phyloP scores from a whole-genome alignment of 192 early-diverging fungal genomes.

The Martensiomyces pterosporus region DNA sequence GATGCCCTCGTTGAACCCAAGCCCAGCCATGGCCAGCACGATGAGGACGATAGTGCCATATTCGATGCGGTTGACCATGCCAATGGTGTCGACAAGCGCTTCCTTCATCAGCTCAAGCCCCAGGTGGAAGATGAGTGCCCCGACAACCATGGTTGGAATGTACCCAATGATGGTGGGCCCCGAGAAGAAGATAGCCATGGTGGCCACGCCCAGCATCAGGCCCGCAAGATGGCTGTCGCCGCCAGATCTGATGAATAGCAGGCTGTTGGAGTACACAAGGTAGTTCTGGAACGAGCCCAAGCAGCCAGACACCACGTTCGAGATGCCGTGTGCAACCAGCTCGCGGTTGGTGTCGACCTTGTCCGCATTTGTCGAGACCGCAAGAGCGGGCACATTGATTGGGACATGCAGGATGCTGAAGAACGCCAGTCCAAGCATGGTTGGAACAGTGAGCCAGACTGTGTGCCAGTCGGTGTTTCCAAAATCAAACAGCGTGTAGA shows the following conservation, averaged over 20 bases:
- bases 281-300: slow-evolving; percentile 83
- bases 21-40: slow-evolving; percentile 76
- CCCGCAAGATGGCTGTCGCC: slow-evolving; percentile 85
- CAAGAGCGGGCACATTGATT: slow-evolving; percentile 92
- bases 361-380: slow-evolving; percentile 84
- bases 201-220: slow-evolving; percentile 71
- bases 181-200: slow-evolving; percentile 69
- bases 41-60: slow-evolving; percentile 87
- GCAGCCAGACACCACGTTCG: slow-evolving; percentile 79
- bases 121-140: slow-evolving; percentile 92
- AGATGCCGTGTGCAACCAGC: slow-evolving; percentile 87
- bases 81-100: slow-evolving; percentile 81
- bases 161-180: slow-evolving; percentile 86
- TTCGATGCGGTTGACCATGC: slow-evolving; percentile 79
- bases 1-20: slow-evolving; percentile 98
- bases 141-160: slow-evolving; percentile 93
- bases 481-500: slow-evolving; percentile 70
- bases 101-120: slow-evolving; percentile 92
- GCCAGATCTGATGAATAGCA: slow-evolving; percentile 91
- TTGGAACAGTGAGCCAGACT: slow-evolving; percentile 69
- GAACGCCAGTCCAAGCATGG: slow-evolving; percentile 88
- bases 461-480: slow-evolving; percentile 63
- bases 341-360: slow-evolving; percentile 90
- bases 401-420: slow-evolving; percentile 97
- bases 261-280: slow-evolving; percentile 86